Evolutionary conservation across 2,329 filamentous ascomycete genomes (phyloP), one percentile per base, ranked within the genome.

Genomic region (Fusarium sp.): DNA sequence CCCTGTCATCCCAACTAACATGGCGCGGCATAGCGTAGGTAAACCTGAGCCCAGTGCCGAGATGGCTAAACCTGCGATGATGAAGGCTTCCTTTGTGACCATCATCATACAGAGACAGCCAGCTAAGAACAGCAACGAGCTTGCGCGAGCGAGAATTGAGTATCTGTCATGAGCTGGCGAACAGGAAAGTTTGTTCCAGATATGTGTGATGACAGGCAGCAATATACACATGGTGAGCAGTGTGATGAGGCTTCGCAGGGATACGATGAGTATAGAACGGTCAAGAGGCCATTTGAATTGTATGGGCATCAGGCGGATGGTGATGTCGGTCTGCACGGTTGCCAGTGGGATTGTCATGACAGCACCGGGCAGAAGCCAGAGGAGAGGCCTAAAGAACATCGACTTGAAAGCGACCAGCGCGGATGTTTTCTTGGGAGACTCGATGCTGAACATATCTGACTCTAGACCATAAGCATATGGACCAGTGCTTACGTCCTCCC

Each of bases 21-120:
- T 74, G 17, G 75, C 62, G 13, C 77, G 74, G 42, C 75, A 74
- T 8, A 78, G 52, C 27, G 63, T 74, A 32, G 76, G 73, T 11
- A 77, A 35, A 9, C 75, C 77, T 4, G 76, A 78, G 6, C 74
- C 74, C 3, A 78, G 61, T 14, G 70, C 73, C 7, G 74, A 72
- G 35, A 75, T 32, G 33, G 44, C 20, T 42, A 77, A 45, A 11
- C 77, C 77, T 3, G 66, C 18, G 6, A 78, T 38, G 23, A 78
- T 46, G 20, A 77, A 63, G 11, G 50, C 42, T n/a, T 72, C 40
- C 11, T 64, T 53, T 4, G 53, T 67, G 27, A 76, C 64, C 54
- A 78, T 73, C 55, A 69, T 63, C 45, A 76, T 70, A 40, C 68
- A 72, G 12, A 76, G 38, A n/a, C 71, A 74, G 10, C 76, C 76